Percentiles rank a stretch among this genome's conserved stretches.
phyloP scores from a whole-genome alignment of 176 grass and related monocot genomes.

The Musa schizocarpa region DNA sequence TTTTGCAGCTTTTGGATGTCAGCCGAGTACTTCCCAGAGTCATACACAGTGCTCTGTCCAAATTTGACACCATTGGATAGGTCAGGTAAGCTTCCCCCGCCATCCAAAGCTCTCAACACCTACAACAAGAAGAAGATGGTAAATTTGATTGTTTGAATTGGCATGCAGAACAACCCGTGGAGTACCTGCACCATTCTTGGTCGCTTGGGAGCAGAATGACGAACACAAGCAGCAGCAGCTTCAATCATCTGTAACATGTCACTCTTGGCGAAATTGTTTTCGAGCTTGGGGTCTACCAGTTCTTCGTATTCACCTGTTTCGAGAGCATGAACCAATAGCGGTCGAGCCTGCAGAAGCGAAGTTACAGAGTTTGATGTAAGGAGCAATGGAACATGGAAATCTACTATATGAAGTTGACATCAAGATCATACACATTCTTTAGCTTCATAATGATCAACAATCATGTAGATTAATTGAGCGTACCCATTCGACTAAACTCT shows the following conservation, averaged over 20 bases:
- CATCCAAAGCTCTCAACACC: conserved; percentile 53
- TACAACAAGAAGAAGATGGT: neutral
- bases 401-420: too few relatives aligned
- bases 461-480: too few relatives aligned
- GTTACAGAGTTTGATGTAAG: too few relatives aligned
- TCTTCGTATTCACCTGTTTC: too few relatives aligned
- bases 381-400: too few relatives aligned
- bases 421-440: too few relatives aligned
- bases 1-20: conserved; percentile 53
- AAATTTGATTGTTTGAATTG: too few relatives aligned
- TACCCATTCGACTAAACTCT: too few relatives aligned
- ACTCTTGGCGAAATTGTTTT: conserved; percentile 26
- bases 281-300: conserved; percentile 20
- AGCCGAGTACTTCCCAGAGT: conserved; percentile 41
- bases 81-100: conserved; percentile 30
- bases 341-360: too few relatives aligned
- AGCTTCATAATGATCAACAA: too few relatives aligned
- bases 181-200: conserved; percentile 61
- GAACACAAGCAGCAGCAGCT: conserved; percentile 17
- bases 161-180: neutral
- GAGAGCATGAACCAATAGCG: too few relatives aligned
- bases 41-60: conserved; percentile 51
- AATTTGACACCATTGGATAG: conserved; percentile 59
- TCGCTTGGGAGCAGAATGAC: conserved; percentile 52
- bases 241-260: conserved; percentile 73